Base-by-base conservation (phyloP, 192 early-diverging fungal genomes). In the Diversispora eburnea region DNA sequence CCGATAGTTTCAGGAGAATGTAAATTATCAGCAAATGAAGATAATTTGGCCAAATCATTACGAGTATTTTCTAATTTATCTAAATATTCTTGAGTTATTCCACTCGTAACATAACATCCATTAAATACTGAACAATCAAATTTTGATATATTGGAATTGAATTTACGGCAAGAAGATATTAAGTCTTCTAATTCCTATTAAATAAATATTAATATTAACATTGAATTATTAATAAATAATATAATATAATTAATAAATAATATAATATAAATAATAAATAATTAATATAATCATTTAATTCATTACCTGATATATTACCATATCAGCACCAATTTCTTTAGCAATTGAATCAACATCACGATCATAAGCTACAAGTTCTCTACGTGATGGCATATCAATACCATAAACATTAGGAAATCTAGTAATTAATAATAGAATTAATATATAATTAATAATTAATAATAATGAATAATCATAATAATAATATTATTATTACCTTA, bases 61-160 rank as follows among this genome's bases (percentile, higher is more conserved):
- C 90, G 77, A 39, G 72, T 47, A 55, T 65, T 73, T 75, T 87
- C 88, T 22, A 91, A 77, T 60, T 81, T 75, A 4, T 71, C 67
- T 72, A 95, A 75, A 74, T 95, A 95, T 64, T 86, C 87, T 22
- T 82, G 64, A 22, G 88, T 85, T 15, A 95, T 84, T 67, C 84
- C 85, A 65, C 91, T 93, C 7, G 97, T 95, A 33, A 99, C 86
- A 80, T 99, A 99, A 57, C 86, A 79, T 56, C 95, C 95, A 71
- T 94, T 94, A 80, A 99, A 99, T 8, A 99, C 97, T 13, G 98
- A 98, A 10, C 93, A 88, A 81, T 99, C 98, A 88, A 98, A 99
- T 15, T 77, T 66, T 41, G 81, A 83, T 61, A 99, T 93, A 13
- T 71, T 75, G 3, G 91, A 91, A 77, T 97, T 97, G 80, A 96